A percentile compares a stretch with the other conserved stretches of the same genome.
These are phyloP conservation scores for Dictyostelium purpureum DNA, from an alignment of 78 protist genomes.

Conservation along the genomic window DNA sequence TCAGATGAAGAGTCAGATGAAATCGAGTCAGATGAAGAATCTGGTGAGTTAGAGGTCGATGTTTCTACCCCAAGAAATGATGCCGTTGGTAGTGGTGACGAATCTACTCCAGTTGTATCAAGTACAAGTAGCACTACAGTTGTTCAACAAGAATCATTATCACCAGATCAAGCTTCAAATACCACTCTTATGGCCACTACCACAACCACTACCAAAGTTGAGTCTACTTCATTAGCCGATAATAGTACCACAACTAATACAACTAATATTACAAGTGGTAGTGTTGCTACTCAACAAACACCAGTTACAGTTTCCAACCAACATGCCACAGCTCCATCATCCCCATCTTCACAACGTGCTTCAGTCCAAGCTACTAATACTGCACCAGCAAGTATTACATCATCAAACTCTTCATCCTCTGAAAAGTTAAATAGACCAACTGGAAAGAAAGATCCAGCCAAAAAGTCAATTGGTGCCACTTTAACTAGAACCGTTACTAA, in stretches of 20 bases:
- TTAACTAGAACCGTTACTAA: slow-evolving; percentile 63
- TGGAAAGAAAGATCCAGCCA: neutral
- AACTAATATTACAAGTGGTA: neutral
- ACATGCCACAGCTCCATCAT: neutral
- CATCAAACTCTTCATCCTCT: neutral
- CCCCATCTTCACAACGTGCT: slow-evolving; percentile 12
- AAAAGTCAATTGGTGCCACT: slow-evolving; percentile 65
- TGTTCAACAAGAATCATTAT: neutral
- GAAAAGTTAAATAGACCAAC: neutral
- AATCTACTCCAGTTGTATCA: neutral
- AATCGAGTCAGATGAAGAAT: neutral
- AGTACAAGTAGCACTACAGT: neutral
- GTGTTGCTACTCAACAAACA: neutral
- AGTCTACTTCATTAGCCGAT: neutral
- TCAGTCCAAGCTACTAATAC: neutral
- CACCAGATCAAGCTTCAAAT: neutral
- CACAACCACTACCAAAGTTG: neutral
- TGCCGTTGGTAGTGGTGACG: neutral
- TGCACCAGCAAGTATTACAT: neutral
- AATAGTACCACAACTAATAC: neutral
- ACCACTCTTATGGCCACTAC: neutral
- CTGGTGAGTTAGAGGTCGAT: neutral
- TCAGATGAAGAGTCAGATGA: neutral
- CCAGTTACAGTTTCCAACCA: neutral
- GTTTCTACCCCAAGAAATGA: slow-evolving; percentile 5